phyloP scores from a whole-genome alignment of 1,284 basidiomycete species.

The Austroboletus olivaceoglutinosus region DNA sequence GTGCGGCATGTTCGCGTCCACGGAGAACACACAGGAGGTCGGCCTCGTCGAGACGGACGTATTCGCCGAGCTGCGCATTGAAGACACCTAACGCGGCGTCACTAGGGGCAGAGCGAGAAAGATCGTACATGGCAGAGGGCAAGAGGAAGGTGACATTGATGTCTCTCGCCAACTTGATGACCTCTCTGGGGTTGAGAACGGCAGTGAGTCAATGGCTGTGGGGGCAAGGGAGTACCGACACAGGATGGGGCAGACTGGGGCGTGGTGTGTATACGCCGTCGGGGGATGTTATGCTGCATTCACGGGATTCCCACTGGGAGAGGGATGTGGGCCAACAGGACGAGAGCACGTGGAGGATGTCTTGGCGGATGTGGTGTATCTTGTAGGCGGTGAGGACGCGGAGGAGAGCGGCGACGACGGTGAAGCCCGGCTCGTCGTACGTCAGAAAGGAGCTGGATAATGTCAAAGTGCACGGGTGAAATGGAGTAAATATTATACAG shows the following conservation, averaged over 20 bases:
- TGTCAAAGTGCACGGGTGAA: slow-evolving; percentile 5
- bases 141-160: slow-evolving; percentile 38
- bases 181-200: slow-evolving; percentile 38
- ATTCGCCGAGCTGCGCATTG: slow-evolving; percentile 23
- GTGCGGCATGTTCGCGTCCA: slow-evolving; percentile 66
- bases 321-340: slow-evolving; percentile 58
- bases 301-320: slow-evolving; percentile 60
- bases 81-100: slow-evolving; percentile 38
- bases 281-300: slow-evolving; percentile 47
- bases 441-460: slow-evolving; percentile 38
- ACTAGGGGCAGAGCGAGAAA: slow-evolving; percentile 48
- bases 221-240: slow-evolving; percentile 39
- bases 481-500: slow-evolving; percentile 18
- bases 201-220: slow-evolving; percentile 17
- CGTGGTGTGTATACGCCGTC: slow-evolving; percentile 57
- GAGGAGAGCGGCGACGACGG: slow-evolving; percentile 53
- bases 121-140: slow-evolving; percentile 52
- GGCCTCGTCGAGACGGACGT: slow-evolving; percentile 41
- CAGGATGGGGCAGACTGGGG: slow-evolving; percentile 57
- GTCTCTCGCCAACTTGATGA: slow-evolving; percentile 46
- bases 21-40: slow-evolving; percentile 60
- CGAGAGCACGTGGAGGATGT: slow-evolving; percentile 51
- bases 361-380: slow-evolving; percentile 51
- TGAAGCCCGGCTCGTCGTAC: slow-evolving; percentile 48
- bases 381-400: slow-evolving; percentile 61